These are phyloP conservation scores for Clausena lansium DNA, from an alignment of 345 rosid species.

Conservation along the genomic window DNA sequence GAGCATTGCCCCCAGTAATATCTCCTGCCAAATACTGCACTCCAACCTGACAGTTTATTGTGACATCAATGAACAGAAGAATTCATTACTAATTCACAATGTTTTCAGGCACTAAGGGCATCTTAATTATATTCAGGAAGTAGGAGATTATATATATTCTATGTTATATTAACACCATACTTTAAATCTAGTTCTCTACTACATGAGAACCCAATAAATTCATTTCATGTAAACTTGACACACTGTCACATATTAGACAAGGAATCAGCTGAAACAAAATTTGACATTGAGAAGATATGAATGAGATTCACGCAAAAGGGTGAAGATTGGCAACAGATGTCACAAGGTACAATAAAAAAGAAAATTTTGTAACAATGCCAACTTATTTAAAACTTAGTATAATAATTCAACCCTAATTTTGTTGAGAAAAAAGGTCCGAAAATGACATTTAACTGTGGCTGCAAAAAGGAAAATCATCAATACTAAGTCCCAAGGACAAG, in stretches of 20 bases:
- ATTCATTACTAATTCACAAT: not conserved
- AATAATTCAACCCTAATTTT: not conserved
- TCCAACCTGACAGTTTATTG: slow-evolving; percentile 50
- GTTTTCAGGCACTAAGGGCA: not conserved
- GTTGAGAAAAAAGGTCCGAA: not conserved
- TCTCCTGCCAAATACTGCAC: slow-evolving; percentile 71
- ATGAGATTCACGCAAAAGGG: not conserved
- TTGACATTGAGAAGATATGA: not conserved
- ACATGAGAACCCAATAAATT: not conserved
- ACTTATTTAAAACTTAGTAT: not conserved
- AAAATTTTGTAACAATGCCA: too few relatives aligned
- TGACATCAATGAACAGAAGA: slow-evolving; percentile 2
- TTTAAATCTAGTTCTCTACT: not conserved
- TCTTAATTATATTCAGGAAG: not conserved
- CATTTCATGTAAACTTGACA: not conserved
- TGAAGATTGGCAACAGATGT: not conserved
- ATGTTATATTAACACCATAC: not conserved
- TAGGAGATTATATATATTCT: not conserved
- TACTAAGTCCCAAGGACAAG: not conserved
- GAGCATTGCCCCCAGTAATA: slow-evolving; percentile 63
- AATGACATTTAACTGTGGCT: not conserved
- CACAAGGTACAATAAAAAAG: not conserved
- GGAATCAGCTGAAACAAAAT: not conserved
- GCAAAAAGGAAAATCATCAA: not conserved
- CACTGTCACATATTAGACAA: not conserved